Conservation (phyloP, 2,329 filamentous ascomycete genomes). For the Chaetothyriales sp. region DNA sequence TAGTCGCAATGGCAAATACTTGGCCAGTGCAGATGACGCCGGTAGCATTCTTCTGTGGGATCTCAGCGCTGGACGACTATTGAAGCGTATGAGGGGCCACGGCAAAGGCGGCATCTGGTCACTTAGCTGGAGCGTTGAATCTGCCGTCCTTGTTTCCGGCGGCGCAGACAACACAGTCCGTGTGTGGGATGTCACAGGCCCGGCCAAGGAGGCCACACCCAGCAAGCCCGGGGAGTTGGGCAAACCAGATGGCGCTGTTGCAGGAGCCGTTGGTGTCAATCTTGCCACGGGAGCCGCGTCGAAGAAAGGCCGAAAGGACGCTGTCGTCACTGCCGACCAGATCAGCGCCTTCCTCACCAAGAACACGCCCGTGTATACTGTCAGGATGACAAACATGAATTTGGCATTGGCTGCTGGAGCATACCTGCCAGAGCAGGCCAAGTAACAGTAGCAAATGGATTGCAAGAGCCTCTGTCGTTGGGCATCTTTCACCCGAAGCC, state of each 20-base stretch:
- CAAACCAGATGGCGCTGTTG: constrained; percentile 2
- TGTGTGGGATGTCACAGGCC: constrained; percentile 76
- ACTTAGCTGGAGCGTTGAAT: constrained; percentile 85
- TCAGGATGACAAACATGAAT: constrained; percentile 91
- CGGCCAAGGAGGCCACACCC: constrained; percentile 46
- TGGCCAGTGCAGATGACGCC: constrained; percentile 80
- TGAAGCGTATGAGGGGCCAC: constrained; percentile 90
- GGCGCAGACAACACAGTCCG: constrained; percentile 87
- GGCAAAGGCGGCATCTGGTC: constrained; percentile 89
- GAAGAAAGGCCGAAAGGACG: constrained; percentile 74
- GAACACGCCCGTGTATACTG: constrained; percentile 87
- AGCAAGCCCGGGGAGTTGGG: constrained; percentile 29
- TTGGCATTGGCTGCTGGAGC: constrained; percentile 72
- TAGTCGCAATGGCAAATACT: constrained; percentile 70
- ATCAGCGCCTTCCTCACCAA: constrained; percentile 92
- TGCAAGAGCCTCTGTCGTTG: too few species aligned
- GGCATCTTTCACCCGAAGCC: too few species aligned
- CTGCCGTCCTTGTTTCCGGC: constrained; percentile 74
- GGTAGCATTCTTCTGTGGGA: constrained; percentile 95
- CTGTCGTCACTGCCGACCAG: constrained; percentile 80
- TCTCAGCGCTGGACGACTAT: constrained; percentile 65
- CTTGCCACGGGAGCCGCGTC: constrained; percentile 16
- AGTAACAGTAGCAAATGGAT: background rate
- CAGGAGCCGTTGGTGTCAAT: constrained; percentile 22
- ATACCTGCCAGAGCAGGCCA: constrained; percentile 37